Evolutionary conservation across 148 eudicot species (phyloP), one percentile per base, ranked within the genome.

Genomic region (Selenicereus undatus): DNA sequence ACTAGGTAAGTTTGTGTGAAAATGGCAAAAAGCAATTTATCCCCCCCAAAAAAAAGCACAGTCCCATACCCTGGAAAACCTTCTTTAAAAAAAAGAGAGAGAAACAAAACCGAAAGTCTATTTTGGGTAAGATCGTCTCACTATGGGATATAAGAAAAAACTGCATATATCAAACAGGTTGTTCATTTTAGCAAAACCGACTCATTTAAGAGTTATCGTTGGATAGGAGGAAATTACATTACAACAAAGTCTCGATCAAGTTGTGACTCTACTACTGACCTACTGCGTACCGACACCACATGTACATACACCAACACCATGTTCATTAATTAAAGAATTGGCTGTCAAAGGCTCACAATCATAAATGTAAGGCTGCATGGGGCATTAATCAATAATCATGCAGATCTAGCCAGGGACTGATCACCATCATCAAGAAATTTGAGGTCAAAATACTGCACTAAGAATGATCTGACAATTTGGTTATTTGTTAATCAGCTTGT

Each of bases 321-420:
- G n/a, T n/a, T n/a, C 13, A 54, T 22, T 73, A 48, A 79, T 74
- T 32, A 20, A 74, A 24, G 14, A 73, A 32, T 73, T 79, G 51
- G 85, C 71, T 83, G 85, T 79, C 51, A 79, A 29, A 74, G 36
- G 62, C 54, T 3, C 17, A 20, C 54, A 74, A 78, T 42, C 85
- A 79, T 74, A 51, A 73, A 74, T 83, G 39, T 51, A 73, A 65
- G 18, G 20, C 22, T 51, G 29, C 64, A 36, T 52, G 80, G 51
- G 66, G 16, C 43, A 39, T 2, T 36, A 36, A 36, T 36, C 39
- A 77, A 32, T 79, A 12, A 74, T 77, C 42, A 74, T 82, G 56
- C 60, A 64, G 74, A 82, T 79, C 72, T 48, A 22, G 71, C 13
- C 3, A 79, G 24, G 17, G 32, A 35, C 21, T 4, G 43, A 39